Base-by-base conservation (phyloP, 495 filamentous ascomycete species). In the Cladorrhinum samala region DNA sequence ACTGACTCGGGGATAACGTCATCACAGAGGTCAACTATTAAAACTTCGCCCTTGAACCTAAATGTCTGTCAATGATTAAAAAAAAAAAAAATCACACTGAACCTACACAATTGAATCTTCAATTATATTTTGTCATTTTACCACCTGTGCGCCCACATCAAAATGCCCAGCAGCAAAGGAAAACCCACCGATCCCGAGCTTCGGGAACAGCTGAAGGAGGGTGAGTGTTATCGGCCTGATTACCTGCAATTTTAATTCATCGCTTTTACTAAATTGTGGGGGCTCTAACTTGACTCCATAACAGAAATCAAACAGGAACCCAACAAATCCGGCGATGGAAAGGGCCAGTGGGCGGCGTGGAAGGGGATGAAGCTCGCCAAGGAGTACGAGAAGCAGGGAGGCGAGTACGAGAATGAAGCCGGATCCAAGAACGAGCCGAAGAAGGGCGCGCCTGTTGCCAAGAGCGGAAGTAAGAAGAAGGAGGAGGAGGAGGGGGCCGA, bases 261-360 rank as follows among this genome's bases (percentile, higher is more conserved):
- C 9, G 17, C 38, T 37, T n/a, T n/a, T n/a, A n/a, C n/a, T n/a
- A n/a, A n/a, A n/a, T n/a, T n/a, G n/a, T n/a, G n/a, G n/a, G n/a
- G n/a, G n/a, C n/a, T 18, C 40, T 45, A 39, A 53, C 53, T 73
- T 60, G 8, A 13, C 1, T 38, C 5, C 17, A n/a, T 13, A 20
- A 13, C 37, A 63, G 59, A 80, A 52, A 73, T 77, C 54, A 70
- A 77, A 49, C 73, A 76, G 58, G 70, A 77, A 51, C 67, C 72
- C 8, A 79, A 81, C 54, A 79, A 80, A 58, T 76, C 78, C 17
- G 77, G 78, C 1, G 64, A 69, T 40, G 78, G 77, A 25, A 69
- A 79, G 50, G 77, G 77, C 9, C 72, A 80, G 50, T 77, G 75
- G 78, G 69, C 74, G 16, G 78, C 77, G 9, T 82, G 78, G 77